Evolutionary conservation across 495 filamentous ascomycete species (phyloP).

Genomic region (Penicillium malachiteum): DNA sequence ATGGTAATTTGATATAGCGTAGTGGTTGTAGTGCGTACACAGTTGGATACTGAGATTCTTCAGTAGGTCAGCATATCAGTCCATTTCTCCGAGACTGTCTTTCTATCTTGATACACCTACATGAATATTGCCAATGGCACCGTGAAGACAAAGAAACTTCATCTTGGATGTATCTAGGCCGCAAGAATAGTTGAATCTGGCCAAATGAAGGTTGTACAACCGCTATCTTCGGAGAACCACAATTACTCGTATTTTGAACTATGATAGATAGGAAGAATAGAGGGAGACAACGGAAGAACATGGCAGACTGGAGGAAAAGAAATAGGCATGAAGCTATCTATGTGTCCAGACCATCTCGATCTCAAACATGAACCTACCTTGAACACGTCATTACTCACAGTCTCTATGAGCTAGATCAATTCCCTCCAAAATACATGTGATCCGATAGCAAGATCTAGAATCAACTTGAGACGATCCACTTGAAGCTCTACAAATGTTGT

Average conservation of each 20-base stretch:
- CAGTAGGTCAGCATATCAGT: not conserved
- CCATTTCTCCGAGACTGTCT: not conserved
- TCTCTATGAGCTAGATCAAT: not conserved
- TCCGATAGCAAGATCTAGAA: slow-evolving; percentile 8
- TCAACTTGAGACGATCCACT: not conserved
- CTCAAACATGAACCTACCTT: slow-evolving; percentile 3
- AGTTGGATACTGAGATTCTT: slow-evolving; percentile 57
- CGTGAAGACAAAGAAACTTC: slow-evolving; percentile 31
- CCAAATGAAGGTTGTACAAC: slow-evolving; percentile 6
- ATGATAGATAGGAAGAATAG: slow-evolving; percentile 1
- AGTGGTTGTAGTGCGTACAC: slow-evolving; percentile 15
- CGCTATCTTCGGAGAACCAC: not conserved
- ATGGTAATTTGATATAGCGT: not conserved
- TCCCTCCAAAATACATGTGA: slow-evolving; percentile 23
- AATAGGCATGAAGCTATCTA: slow-evolving; percentile 2
- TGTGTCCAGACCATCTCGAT: not conserved
- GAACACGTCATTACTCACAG: not conserved
- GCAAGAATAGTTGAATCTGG: not conserved
- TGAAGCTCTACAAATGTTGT: slow-evolving; percentile 8
- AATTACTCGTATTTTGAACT: not conserved
- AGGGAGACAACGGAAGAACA: slow-evolving; percentile 1
- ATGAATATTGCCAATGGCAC: slow-evolving; percentile 33
- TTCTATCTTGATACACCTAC: slow-evolving; percentile 14
- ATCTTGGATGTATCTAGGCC: slow-evolving; percentile 16
- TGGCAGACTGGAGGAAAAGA: not conserved